Evolutionary conservation across 306 rosid species (phyloP).

Genomic region (Vachellia collinsii): DNA sequence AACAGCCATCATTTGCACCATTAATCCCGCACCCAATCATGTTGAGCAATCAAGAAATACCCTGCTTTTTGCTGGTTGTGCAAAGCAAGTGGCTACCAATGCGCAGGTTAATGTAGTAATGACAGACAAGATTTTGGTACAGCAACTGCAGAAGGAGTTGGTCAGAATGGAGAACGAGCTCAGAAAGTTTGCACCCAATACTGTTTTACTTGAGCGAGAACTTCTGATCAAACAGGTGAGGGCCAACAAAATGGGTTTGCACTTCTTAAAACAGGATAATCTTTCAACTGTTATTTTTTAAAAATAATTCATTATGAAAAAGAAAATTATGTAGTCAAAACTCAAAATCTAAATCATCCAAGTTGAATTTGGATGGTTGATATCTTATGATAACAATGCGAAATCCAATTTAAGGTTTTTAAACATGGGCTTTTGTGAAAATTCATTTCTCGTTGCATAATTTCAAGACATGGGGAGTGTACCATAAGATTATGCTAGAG

Average conservation of each 20-base stretch:
- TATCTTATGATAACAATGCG: too few relatives aligned
- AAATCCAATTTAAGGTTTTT: too few relatives aligned
- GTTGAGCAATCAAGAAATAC: constrained; percentile 91
- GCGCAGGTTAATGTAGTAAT: constrained; percentile 76
- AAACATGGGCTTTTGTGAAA: neutral
- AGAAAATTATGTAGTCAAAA: too few relatives aligned
- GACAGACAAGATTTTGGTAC: constrained; percentile 87
- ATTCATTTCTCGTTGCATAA: neutral
- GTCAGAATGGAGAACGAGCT: constrained; percentile 71
- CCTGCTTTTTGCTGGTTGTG: constrained; percentile 81
- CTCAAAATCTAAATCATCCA: neutral
- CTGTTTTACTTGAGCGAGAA: constrained; percentile 72
- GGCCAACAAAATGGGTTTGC: constrained; percentile 18
- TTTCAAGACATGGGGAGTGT: constrained; percentile 1
- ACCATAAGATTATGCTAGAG: neutral
- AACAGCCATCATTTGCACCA: constrained; percentile 90
- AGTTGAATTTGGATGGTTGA: neutral
- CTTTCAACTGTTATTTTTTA: neutral
- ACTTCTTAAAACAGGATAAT: neutral
- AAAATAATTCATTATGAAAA: too few relatives aligned
- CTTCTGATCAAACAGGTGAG: constrained; percentile 77
- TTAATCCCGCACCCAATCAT: constrained; percentile 83
- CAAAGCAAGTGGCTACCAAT: constrained; percentile 85
- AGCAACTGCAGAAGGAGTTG: constrained; percentile 74
- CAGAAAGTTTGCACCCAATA: constrained; percentile 52